Base-by-base conservation (phyloP, 139 green algal genomes). In the Bryopsis sp. region DNA sequence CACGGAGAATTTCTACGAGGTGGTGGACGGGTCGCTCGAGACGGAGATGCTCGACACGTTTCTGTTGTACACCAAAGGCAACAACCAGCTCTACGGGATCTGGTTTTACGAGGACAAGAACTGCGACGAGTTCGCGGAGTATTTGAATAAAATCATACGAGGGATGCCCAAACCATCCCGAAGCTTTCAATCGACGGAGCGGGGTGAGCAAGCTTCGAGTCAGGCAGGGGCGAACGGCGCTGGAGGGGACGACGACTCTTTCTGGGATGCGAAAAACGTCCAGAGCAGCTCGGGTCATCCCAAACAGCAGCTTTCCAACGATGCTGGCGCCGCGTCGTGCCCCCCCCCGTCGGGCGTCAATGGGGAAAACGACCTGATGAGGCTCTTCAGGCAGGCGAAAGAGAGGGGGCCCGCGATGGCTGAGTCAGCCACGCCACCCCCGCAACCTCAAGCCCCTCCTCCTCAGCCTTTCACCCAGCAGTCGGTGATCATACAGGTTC, bases 71-170 rank as follows among this genome's bases (percentile, higher is more conserved):
- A 47, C 54, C 19, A 43, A 50, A 19, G 11, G 34, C 3, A 29
- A 47, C 4, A 47, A 67, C 3, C 75, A 93, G 82, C 88, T 96
- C 29, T 81, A 89, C 28, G 90, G 90, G 31, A 87, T 96, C 31
- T 96, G 90, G 90, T 96, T 96, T 58, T 95, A 95, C 63, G 84
- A 93, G 2, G 67, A 82, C n/a, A 64, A 61, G 0, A 90, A 96
- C 48, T 84, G 89, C 50, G 58, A 89, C 2, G 73, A 79, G 5
- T 72, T 95, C 5, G 71, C 62, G 2, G 65, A 57, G 0, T 78
- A 95, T 31, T 72, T 96, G 32, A 72, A 76, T 28, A 72, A 74
- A 8, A 83, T 95, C 19, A 68, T 84, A 50, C 46, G 64, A 31
- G 47, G 7, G 19, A 50, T 69, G 62, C 62, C 62, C 5, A 69